These are phyloP conservation scores for Fomitopsis pulvina DNA, from an alignment of 768 basidiomycete species.

Conservation along the genomic window DNA sequence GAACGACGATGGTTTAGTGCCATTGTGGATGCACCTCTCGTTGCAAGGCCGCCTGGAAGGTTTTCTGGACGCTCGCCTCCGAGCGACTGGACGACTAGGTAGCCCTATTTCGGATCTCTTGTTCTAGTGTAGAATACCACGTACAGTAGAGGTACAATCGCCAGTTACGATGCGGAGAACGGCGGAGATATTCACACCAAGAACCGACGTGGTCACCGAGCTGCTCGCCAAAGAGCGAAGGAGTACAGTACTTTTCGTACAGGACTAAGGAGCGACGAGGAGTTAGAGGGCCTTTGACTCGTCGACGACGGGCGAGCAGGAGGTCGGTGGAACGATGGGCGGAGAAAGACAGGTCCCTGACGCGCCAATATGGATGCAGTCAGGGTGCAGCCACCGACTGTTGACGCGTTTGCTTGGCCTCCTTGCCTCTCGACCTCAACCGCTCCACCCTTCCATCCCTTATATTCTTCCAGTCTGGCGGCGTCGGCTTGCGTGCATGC, in stretches of 20 bases:
- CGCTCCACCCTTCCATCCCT: slow-evolving; percentile 3
- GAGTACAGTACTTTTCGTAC: neutral
- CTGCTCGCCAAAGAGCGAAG: neutral
- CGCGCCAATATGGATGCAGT: neutral
- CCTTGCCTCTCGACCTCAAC: slow-evolving; percentile 5
- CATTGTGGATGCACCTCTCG: too few species aligned
- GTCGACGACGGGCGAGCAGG: neutral
- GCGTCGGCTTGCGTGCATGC: slow-evolving; percentile 35
- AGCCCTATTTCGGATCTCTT: too few species aligned
- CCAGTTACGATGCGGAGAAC: too few species aligned
- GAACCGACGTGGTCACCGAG: neutral
- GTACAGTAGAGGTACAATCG: too few species aligned
- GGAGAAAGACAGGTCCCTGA: neutral
- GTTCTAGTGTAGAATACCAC: too few species aligned
- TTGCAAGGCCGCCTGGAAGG: too few species aligned
- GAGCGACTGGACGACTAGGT: too few species aligned
- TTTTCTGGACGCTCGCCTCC: too few species aligned
- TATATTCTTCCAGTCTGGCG: slow-evolving; percentile 4
- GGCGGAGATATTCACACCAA: too few species aligned
- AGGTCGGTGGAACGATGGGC: neutral
- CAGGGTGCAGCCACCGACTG: too few species aligned
- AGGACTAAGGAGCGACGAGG: neutral
- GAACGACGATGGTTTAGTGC: too few species aligned
- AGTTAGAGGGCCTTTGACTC: neutral
- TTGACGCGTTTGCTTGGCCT: neutral